Evolutionary conservation across 805 yeast genomes (phyloP).

Genomic region (Starmera quercuum): DNA sequence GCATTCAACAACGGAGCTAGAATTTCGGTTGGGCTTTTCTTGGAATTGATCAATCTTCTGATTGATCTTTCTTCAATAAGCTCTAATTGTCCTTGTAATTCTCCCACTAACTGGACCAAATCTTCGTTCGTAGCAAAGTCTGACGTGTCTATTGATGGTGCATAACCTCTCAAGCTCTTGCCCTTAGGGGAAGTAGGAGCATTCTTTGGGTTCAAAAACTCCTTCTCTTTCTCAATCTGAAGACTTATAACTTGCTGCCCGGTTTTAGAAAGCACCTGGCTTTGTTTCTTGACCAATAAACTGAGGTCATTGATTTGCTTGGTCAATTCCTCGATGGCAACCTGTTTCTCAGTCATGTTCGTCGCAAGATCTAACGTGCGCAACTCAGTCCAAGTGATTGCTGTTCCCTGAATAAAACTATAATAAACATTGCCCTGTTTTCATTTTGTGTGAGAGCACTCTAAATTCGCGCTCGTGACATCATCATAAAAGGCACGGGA

Average conservation of each 20-base stretch:
- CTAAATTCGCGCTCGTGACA: too few relatives aligned
- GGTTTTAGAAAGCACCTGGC: conserved; percentile 58
- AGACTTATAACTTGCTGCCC: conserved; percentile 71
- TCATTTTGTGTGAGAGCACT: too few relatives aligned
- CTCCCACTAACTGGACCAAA: conserved; percentile 79
- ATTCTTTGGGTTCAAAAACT: conserved; percentile 20
- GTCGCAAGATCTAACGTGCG: not conserved
- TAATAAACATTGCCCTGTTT: too few relatives aligned
- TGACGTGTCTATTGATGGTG: conserved; percentile 28
- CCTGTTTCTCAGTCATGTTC: not conserved
- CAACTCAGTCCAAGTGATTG: too few relatives aligned
- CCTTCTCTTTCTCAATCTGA: conserved; percentile 47
- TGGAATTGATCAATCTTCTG: conserved; percentile 60
- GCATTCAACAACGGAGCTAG: conserved; percentile 69
- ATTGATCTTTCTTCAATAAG: conserved; percentile 69
- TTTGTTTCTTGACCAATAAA: conserved; percentile 54
- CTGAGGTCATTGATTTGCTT: conserved; percentile 44
- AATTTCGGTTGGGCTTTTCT: conserved; percentile 31
- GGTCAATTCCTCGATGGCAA: conserved; percentile 20
- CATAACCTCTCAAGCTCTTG: conserved; percentile 4
- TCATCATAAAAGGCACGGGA: too few relatives aligned
- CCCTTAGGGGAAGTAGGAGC: conserved; percentile 5
- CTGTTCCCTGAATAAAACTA: too few relatives aligned
- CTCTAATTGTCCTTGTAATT: conserved; percentile 82
- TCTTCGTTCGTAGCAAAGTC: conserved; percentile 79